phyloP scores from a whole-genome alignment of 257 asterid species.

The Fraxinus excelsior region DNA sequence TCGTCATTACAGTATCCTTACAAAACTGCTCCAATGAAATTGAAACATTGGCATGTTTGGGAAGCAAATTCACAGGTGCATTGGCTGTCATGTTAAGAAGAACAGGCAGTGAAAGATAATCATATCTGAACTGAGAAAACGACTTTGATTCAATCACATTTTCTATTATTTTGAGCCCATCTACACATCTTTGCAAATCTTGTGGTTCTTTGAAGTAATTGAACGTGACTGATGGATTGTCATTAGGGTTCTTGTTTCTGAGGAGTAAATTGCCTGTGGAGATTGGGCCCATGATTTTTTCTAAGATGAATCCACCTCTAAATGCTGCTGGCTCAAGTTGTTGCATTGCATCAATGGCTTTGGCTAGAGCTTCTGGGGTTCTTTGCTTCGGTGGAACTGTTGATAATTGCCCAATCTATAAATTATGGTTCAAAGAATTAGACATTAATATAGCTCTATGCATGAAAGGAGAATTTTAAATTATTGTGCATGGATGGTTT shows the following conservation, averaged over 20 bases:
- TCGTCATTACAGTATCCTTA: slow-evolving; percentile 85
- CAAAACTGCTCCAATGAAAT: slow-evolving; percentile 79
- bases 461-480: neutral
- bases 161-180: slow-evolving; percentile 63
- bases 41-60: slow-evolving; percentile 57
- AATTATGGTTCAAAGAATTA: neutral
- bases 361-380: slow-evolving; percentile 62
- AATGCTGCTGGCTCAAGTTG: slow-evolving; percentile 46
- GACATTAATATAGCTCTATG: neutral
- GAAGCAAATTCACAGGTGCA: slow-evolving; percentile 65
- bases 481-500: neutral
- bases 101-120: slow-evolving; percentile 36
- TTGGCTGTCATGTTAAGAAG: slow-evolving; percentile 76
- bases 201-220: slow-evolving; percentile 68
- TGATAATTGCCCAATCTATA: slow-evolving; percentile 84
- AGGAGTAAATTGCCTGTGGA: slow-evolving; percentile 73
- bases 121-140: slow-evolving; percentile 51
- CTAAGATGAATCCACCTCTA: slow-evolving; percentile 79
- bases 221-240: slow-evolving; percentile 77
- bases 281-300: slow-evolving; percentile 70
- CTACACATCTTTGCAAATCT: slow-evolving; percentile 66
- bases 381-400: slow-evolving; percentile 89
- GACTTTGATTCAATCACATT: slow-evolving; percentile 61
- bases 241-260: slow-evolving; percentile 47
- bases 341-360: slow-evolving; percentile 58